These are phyloP conservation scores for Alnus glutinosa DNA, from an alignment of 306 rosid genomes.

Conservation along the genomic window DNA sequence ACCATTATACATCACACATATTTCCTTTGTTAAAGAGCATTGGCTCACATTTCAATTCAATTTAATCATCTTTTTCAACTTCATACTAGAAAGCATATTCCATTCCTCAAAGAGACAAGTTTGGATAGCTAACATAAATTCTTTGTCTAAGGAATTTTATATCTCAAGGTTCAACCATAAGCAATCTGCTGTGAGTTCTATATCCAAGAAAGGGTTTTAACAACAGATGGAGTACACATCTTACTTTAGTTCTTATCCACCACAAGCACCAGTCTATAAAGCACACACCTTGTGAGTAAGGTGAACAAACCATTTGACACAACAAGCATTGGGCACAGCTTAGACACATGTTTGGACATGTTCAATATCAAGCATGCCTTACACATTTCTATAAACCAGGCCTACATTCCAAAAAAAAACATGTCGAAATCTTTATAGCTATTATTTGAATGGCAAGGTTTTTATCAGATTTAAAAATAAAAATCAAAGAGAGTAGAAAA, in stretches of 20 bases:
- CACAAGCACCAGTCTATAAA: background rate
- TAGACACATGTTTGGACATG: background rate
- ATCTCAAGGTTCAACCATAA: background rate
- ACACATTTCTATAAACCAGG: background rate
- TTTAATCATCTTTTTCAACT: background rate
- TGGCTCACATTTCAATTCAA: background rate
- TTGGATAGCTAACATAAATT: background rate
- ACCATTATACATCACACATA: background rate
- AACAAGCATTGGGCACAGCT: background rate
- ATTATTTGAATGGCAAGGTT: too few species aligned
- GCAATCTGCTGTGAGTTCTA: background rate
- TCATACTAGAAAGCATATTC: background rate
- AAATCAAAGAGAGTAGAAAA: too few species aligned
- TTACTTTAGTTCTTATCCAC: background rate
- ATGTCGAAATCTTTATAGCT: background rate
- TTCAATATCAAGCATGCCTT: background rate
- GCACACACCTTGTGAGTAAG: background rate
- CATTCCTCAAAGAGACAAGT: background rate
- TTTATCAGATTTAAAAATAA: too few species aligned
- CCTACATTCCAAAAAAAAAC: background rate
- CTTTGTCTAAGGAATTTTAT: background rate
- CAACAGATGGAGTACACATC: background rate
- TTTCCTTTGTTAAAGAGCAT: background rate
- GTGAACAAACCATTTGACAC: background rate
- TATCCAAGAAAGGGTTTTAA: background rate